phyloP scores from a whole-genome alignment of 2,329 filamentous ascomycete species.

The Bipolaris sorokiniana region DNA sequence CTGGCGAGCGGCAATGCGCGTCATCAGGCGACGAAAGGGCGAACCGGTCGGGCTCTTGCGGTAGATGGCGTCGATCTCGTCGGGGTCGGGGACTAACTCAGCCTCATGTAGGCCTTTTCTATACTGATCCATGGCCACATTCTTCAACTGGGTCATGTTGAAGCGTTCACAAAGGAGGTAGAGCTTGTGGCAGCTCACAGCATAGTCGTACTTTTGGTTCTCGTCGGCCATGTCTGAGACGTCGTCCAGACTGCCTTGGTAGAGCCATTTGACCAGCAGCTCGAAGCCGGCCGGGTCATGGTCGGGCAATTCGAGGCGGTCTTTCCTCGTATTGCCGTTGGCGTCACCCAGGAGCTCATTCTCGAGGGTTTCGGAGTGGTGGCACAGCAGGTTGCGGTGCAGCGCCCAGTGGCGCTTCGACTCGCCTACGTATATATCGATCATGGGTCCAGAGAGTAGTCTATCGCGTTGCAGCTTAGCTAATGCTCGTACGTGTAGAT shows the following conservation, averaged over 20 bases:
- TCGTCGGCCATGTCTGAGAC: conserved; percentile 53
- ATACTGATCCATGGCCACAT: conserved; percentile 62
- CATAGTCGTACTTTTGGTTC: conserved; percentile 60
- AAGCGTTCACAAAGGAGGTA: conserved; percentile 61
- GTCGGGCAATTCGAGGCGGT: conserved; percentile 56
- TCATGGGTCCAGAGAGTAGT: conserved; percentile 59
- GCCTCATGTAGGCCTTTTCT: conserved; percentile 57
- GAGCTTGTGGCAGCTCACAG: conserved; percentile 60
- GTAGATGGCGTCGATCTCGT: conserved; percentile 62
- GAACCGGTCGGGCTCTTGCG: conserved; percentile 53
- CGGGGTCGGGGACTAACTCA: conserved; percentile 60
- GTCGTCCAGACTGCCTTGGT: conserved; percentile 61
- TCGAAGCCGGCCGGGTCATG: conserved; percentile 61
- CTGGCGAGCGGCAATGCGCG: conserved; percentile 61
- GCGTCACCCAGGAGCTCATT: conserved; percentile 49
- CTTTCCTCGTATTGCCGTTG: conserved; percentile 40
- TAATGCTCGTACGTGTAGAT: conserved; percentile 49
- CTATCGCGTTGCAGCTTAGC: conserved; percentile 58
- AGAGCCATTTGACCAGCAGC: conserved; percentile 63
- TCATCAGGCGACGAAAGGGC: conserved; percentile 59
- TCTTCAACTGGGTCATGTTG: conserved; percentile 58
- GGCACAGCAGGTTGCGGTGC: conserved; percentile 60
- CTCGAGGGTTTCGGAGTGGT: conserved; percentile 58
- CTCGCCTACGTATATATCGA: conserved; percentile 60
- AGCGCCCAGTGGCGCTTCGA: conserved; percentile 57